phyloP scores from a whole-genome alignment of 371 early-diverging fungal species.

The Zancudomyces culisetae region DNA sequence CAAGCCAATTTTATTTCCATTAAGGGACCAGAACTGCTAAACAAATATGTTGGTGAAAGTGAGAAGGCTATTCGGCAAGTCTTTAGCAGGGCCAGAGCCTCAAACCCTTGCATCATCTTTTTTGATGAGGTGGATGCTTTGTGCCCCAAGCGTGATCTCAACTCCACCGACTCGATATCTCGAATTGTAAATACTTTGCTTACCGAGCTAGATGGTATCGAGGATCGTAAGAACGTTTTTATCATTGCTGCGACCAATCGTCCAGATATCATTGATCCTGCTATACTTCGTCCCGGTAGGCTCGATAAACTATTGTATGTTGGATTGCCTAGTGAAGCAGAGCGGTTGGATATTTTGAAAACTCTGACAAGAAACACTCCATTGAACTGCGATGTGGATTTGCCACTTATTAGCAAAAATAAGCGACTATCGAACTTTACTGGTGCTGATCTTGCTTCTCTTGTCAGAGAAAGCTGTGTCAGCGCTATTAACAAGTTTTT shows the following conservation, averaged over 20 bases:
- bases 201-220: conserved; percentile 96
- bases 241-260: conserved; percentile 99
- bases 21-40: conserved; percentile 97
- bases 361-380: conserved; percentile 72
- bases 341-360: conserved; percentile 74
- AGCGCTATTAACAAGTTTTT: conserved; percentile 52
- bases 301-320: conserved; percentile 96
- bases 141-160: conserved; percentile 38
- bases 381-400: conserved; percentile 39
- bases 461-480: conserved; percentile 80
- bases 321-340: conserved; percentile 65
- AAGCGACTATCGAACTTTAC: conserved; percentile 27
- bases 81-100: conserved; percentile 91
- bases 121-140: conserved; percentile 99
- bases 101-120: conserved; percentile 91
- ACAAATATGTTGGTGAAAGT: conserved; percentile 99
- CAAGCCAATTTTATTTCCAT: conserved; percentile 97
- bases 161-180: conserved; percentile 67
- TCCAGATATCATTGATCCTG: conserved; percentile 97
- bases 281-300: conserved; percentile 97
- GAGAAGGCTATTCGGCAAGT: conserved; percentile 96
- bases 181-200: conserved; percentile 96
- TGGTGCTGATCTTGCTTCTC: conserved; percentile 89
- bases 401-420: conserved; percentile 55
- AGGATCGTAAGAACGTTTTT: conserved; percentile 76